These are phyloP conservation scores for Pythium periplocum DNA, from an alignment of 352 stramenopile genomes.

Conservation along the genomic window DNA sequence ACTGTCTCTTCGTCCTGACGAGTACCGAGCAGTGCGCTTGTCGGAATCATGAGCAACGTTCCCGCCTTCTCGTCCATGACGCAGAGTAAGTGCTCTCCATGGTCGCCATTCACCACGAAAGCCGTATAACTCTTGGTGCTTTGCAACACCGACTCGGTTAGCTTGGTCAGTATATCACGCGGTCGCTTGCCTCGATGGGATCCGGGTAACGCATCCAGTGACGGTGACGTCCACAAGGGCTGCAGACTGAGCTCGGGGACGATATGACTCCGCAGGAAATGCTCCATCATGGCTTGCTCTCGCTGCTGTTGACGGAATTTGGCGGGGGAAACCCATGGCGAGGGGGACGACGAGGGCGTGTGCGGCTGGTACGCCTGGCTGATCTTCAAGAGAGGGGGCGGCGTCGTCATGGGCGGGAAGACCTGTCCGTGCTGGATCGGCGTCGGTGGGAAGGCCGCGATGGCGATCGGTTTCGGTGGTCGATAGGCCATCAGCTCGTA, in stretches of 20 bases:
- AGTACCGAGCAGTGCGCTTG: neutral
- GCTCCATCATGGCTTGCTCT: conserved; percentile 14
- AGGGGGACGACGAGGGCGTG: neutral
- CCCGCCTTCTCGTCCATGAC: neutral
- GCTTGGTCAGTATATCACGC: conserved; percentile 2
- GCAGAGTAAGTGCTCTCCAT: neutral
- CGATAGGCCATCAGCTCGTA: conserved; percentile 28
- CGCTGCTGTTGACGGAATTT: conserved; percentile 20
- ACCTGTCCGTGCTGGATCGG: neutral
- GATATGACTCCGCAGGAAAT: conserved; percentile 18
- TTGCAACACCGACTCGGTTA: neutral
- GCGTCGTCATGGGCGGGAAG: neutral
- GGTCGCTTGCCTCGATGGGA: neutral
- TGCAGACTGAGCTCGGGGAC: conserved; percentile 8
- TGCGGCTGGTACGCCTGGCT: too few relatives aligned
- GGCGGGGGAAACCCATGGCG: conserved; percentile 12
- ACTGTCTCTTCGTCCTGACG: conserved; percentile 3
- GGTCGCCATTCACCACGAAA: conserved; percentile 10
- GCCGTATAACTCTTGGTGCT: neutral
- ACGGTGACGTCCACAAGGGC: conserved; percentile 18
- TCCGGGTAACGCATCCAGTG: conserved; percentile 11
- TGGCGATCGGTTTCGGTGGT: neutral
- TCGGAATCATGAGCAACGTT: conserved; percentile 10
- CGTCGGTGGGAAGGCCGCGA: too few relatives aligned
- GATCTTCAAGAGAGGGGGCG: neutral